Base-by-base conservation (phyloP, 1,139 yeast species). In the Suhomyces panamericanus region DNA sequence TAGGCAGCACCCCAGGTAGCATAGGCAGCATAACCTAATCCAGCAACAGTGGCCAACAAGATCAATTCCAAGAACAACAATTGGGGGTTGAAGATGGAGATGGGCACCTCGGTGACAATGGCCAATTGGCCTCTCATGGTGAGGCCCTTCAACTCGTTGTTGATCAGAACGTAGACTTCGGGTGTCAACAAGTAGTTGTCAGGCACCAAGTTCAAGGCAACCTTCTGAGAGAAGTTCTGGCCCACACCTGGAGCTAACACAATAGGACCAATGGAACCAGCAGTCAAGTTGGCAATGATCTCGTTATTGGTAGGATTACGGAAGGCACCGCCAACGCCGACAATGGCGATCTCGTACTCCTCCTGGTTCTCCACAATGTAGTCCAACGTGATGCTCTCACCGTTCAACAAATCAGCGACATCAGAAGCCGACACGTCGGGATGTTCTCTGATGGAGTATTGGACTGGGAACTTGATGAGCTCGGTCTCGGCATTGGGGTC, bases 261-360 rank as follows among this genome's bases (percentile, higher is more conserved):
- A 43, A 84, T 49, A 12, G 95, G 89, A 10, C 87, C 95, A 45
- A 87, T 67, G 47, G 78, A 71, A 44, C 81, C 78, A 38, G 81
- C 77, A 29, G 95, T 81, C 60, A 88, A 71, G 60, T 86, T 85
- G 53, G 83, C 80, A 46, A 67, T 63, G 49, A 72, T 57, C 47
- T 74, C 73, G 52, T 81, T 78, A 46, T 76, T 74, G 49, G 68
- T 69, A 26, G 85, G 79, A 52, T 83, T 79, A 47, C 75, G 71
- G 64, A 88, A 75, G 41, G 78, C 64, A 42, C 96, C 96, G 48
- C 91, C 89, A 43, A 85, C 80, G 41, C 91, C 96, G 40, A 85
- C 80, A 45, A 89, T 68, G 20, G 80, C 70, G 35, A 72, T 50
- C 15, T 50, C 54, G n/a, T 32, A 40, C 15, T 49, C 77, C 58